Evolutionary conservation across 768 basidiomycete genomes (phyloP).

Genomic region (Macrolepiota fuliginosa): DNA sequence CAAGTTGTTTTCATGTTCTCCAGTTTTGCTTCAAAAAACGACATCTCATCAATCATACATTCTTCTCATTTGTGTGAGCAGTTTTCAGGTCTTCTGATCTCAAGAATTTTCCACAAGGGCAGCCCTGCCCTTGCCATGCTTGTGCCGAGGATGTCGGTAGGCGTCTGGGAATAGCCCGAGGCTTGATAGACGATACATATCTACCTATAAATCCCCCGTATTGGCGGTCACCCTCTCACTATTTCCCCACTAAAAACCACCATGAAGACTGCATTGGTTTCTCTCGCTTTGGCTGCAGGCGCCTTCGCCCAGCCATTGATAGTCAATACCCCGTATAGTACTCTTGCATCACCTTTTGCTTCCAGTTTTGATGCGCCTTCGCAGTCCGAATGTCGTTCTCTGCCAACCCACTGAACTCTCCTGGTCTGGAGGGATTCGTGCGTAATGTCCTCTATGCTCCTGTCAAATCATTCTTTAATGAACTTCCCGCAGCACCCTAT

Average conservation of each 20-base stretch:
- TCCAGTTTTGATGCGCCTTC: not conserved
- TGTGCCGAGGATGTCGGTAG: too few relatives aligned
- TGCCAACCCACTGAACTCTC: not conserved
- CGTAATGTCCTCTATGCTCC: not conserved
- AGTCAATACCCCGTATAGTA: not conserved
- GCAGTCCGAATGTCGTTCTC: not conserved
- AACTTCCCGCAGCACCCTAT: not conserved
- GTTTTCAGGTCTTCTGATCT: too few relatives aligned
- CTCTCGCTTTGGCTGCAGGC: not conserved
- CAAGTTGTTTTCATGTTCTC: too few relatives aligned
- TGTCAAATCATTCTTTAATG: not conserved
- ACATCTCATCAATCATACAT: too few relatives aligned
- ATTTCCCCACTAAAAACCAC: not conserved
- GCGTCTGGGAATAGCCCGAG: too few relatives aligned
- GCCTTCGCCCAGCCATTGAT: not conserved
- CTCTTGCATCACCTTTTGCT: not conserved
- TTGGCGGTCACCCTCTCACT: not conserved
- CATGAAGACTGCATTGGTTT: not conserved
- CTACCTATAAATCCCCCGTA: too few relatives aligned
- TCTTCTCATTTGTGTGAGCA: too few relatives aligned
- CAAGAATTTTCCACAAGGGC: too few relatives aligned
- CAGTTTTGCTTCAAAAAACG: too few relatives aligned
- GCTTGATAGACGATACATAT: too few relatives aligned
- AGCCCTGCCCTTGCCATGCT: too few relatives aligned
- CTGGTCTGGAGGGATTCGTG: not conserved